phyloP scores from a whole-genome alignment of 768 basidiomycete species.

The Suillus americanus region DNA sequence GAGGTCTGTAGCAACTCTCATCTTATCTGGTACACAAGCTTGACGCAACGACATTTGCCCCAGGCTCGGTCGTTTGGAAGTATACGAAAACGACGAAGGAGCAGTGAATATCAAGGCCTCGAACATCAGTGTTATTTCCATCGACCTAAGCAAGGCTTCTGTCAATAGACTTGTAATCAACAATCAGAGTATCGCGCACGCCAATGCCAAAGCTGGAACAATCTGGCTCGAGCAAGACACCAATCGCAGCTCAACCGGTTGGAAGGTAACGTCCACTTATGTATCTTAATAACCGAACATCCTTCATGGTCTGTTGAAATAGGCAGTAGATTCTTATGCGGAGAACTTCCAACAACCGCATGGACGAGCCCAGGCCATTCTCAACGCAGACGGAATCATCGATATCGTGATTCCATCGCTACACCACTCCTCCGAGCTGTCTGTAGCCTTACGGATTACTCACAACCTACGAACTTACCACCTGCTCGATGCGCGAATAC shows the following conservation, averaged over 20 bases:
- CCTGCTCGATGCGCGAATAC: conserved; percentile 67
- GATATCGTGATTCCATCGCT: conserved; percentile 52
- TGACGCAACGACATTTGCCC: not conserved
- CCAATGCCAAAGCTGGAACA: not conserved
- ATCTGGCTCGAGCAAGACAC: conserved; percentile 14
- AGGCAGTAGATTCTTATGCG: not conserved
- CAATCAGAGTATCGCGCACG: conserved; percentile 2
- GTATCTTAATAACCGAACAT: not conserved
- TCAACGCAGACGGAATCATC: conserved; percentile 54
- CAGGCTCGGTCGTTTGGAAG: conserved; percentile 9
- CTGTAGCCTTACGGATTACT: conserved; percentile 63
- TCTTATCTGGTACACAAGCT: not conserved
- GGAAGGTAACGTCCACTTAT: not conserved
- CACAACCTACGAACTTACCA: conserved; percentile 70
- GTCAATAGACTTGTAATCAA: conserved; percentile 16
- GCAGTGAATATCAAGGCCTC: conserved; percentile 20
- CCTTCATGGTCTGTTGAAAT: not conserved
- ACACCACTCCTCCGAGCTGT: conserved; percentile 36
- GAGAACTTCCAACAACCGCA: conserved; percentile 21
- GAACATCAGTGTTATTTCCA: conserved; percentile 26
- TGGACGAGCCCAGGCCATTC: conserved; percentile 66
- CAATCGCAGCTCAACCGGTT: not conserved
- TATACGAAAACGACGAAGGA: conserved; percentile 6
- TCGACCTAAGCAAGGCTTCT: conserved; percentile 8
- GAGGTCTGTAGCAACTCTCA: conserved; percentile 42